Evolutionary conservation across 2,329 filamentous ascomycete genomes (phyloP).

Genomic region (Cyclaneusma minus): DNA sequence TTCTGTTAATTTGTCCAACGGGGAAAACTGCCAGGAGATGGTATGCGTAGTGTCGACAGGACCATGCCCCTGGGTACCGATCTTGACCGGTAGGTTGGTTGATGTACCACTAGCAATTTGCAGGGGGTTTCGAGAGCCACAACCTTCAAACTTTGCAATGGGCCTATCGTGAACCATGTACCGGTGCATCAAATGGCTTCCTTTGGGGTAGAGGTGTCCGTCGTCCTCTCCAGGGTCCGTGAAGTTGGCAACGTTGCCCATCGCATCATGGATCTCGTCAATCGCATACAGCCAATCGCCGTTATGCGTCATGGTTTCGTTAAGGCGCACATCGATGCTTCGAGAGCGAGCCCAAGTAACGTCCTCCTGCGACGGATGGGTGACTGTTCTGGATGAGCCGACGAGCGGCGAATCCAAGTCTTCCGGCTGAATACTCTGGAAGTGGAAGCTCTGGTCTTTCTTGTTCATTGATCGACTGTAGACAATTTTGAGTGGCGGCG

Average conservation of each 20-base stretch:
- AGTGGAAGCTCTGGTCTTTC: conserved; percentile 70
- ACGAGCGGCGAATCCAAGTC: conserved; percentile 65
- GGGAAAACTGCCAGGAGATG: conserved; percentile 70
- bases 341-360: conserved; percentile 68
- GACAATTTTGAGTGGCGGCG: conserved; percentile 79
- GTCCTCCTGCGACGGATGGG: conserved; percentile 44
- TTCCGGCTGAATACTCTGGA: conserved; percentile 87
- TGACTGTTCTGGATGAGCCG: conserved; percentile 41
- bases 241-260: conserved; percentile 77
- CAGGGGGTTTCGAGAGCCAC: conserved; percentile 65
- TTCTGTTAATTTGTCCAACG: conserved; percentile 51
- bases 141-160: conserved; percentile 52
- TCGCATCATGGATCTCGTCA: conserved; percentile 81
- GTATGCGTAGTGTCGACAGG: conserved; percentile 47
- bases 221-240: conserved; percentile 48
- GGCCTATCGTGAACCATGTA: conserved; percentile 84
- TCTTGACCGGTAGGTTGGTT: conserved; percentile 54
- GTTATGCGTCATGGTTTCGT: conserved; percentile 68
- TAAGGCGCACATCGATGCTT: conserved; percentile 65
- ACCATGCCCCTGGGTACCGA: conserved; percentile 43
- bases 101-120: conserved; percentile 65
- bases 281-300: conserved; percentile 84
- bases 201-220: conserved; percentile 40
- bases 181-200: conserved; percentile 52
- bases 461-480: conserved; percentile 82